Percentiles rank a stretch among this genome's conserved stretches.
Conservation (phyloP, 257 asterid species). For the Nicotiana undulata region DNA sequence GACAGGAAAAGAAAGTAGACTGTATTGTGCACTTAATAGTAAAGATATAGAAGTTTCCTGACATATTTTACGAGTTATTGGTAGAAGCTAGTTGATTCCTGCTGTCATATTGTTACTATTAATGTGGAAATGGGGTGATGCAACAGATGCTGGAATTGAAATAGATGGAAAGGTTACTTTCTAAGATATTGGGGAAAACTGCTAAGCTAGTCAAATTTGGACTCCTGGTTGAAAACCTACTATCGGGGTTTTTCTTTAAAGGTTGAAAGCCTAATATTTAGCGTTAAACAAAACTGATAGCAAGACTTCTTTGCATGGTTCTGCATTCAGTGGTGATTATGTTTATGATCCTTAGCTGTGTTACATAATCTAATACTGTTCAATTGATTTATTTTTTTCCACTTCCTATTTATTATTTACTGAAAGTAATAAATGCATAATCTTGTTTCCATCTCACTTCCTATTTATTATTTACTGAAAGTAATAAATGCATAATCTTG, state of each 20-base stretch:
- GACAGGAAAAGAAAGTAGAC: background rate
- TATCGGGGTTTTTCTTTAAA: background rate
- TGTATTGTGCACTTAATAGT: background rate
- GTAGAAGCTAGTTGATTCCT: constrained; percentile 1
- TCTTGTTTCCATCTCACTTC: background rate
- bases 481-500: constrained; percentile 1
- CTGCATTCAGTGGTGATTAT: background rate
- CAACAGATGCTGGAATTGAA: background rate
- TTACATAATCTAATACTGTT: background rate
- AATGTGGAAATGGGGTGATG: background rate
- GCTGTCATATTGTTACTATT: background rate
- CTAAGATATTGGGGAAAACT: background rate
- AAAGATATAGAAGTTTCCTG: background rate
- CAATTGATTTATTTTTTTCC: background rate
- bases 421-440: constrained; percentile 2
- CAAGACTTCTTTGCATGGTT: background rate
- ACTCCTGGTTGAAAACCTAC: background rate
- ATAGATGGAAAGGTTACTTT: background rate
- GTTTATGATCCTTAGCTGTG: background rate
- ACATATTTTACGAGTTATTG: background rate
- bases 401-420: background rate
- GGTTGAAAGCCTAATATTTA: background rate
- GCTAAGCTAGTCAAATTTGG: background rate
- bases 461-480: background rate
- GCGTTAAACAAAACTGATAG: background rate